phyloP scores from a whole-genome alignment of 2,329 filamentous ascomycete genomes.

The Claviceps pazoutovae region DNA sequence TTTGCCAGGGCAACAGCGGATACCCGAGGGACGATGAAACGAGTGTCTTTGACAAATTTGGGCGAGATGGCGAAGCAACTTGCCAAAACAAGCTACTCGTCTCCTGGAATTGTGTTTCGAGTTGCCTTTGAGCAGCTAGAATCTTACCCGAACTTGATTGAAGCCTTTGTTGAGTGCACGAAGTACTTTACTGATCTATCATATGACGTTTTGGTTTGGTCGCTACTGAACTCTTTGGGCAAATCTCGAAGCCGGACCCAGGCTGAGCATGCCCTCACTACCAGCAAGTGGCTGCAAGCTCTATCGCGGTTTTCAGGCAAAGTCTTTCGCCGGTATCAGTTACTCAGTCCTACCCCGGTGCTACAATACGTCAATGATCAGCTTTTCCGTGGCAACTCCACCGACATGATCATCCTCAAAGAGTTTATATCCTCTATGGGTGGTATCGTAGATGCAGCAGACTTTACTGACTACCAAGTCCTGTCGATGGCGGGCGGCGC shows the following conservation, averaged over 20 bases:
- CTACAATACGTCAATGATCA: slow-evolving; percentile 83
- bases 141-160: slow-evolving; percentile 86
- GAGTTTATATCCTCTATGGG: slow-evolving; percentile 89
- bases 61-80: slow-evolving; percentile 74
- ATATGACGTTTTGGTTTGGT: slow-evolving; percentile 90
- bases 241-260: slow-evolving; percentile 50
- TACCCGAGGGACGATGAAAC: slow-evolving; percentile 75
- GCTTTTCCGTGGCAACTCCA: slow-evolving; percentile 68
- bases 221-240: slow-evolving; percentile 61
- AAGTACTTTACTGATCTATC: slow-evolving; percentile 87
- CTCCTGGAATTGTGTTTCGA: slow-evolving; percentile 81
- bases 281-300: slow-evolving; percentile 84
- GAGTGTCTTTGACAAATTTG: slow-evolving; percentile 77
- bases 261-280: slow-evolving; percentile 52
- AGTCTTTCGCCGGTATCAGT: slow-evolving; percentile 73
- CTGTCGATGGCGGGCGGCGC: slow-evolving; percentile 75
- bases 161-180: slow-evolving; percentile 86
- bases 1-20: slow-evolving; percentile 66
- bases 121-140: slow-evolving; percentile 85
- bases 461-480: slow-evolving; percentile 80
- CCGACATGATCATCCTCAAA: slow-evolving; percentile 80
- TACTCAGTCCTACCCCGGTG: slow-evolving; percentile 72
- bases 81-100: slow-evolving; percentile 83
- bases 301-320: slow-evolving; percentile 83
- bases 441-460: slow-evolving; percentile 73